These are phyloP conservation scores for Vigna hirtella DNA, from an alignment of 306 rosid species.

Conservation along the genomic window DNA sequence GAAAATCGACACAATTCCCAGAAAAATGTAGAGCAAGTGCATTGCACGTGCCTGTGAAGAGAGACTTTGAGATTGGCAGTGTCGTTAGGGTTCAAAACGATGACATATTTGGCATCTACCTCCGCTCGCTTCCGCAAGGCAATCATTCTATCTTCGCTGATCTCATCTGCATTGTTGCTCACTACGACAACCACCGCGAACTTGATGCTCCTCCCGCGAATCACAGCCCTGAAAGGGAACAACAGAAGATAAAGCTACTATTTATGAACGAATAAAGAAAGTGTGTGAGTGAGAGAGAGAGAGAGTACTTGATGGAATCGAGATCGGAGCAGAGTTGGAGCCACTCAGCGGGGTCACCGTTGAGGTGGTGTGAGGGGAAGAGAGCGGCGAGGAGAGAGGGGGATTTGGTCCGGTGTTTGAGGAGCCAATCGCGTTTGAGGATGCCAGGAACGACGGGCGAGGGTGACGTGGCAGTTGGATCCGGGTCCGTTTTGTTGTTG, in stretches of 20 bases:
- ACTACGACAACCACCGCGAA: slow-evolving; percentile 73
- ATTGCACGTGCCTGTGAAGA: slow-evolving; percentile 60
- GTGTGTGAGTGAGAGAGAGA: not conserved
- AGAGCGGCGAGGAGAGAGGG: slow-evolving; percentile 80
- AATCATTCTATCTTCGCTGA: slow-evolving; percentile 85
- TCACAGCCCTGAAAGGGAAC: slow-evolving; percentile 50
- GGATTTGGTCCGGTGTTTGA: slow-evolving; percentile 85
- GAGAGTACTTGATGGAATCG: slow-evolving; percentile 69
- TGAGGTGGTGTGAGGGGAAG: slow-evolving; percentile 64
- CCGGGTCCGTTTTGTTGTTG: slow-evolving; percentile 46
- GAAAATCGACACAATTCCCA: not conserved
- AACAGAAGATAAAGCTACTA: not conserved
- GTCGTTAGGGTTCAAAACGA: slow-evolving; percentile 67
- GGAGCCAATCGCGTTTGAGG: slow-evolving; percentile 79
- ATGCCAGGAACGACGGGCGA: slow-evolving; percentile 45
- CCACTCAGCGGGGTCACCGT: slow-evolving; percentile 90
- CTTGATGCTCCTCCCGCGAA: slow-evolving; percentile 75
- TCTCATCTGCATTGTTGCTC: slow-evolving; percentile 64
- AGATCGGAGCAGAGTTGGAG: slow-evolving; percentile 90
- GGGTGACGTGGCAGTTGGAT: slow-evolving; percentile 25
- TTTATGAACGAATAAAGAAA: not conserved
- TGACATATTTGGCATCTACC: slow-evolving; percentile 72
- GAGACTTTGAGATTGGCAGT: slow-evolving; percentile 62
- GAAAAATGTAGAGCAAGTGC: not conserved
- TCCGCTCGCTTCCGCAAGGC: slow-evolving; percentile 93